These are phyloP conservation scores for Zymoseptoria ardabiliae DNA, from an alignment of 2,329 filamentous ascomycete genomes.

Conservation along the genomic window DNA sequence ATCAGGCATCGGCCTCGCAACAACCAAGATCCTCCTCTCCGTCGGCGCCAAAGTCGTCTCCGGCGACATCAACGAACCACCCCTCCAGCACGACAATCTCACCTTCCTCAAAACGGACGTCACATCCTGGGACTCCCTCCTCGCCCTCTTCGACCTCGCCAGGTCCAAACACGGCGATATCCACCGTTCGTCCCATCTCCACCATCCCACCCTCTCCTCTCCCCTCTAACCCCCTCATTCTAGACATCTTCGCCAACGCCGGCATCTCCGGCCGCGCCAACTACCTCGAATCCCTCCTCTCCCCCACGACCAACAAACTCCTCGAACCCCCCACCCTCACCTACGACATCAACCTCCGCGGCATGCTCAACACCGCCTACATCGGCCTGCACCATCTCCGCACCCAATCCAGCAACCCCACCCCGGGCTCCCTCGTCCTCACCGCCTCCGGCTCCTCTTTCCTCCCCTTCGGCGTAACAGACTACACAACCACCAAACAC, in stretches of 20 bases:
- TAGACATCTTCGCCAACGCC: slow-evolving; percentile 47
- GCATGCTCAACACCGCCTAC: slow-evolving; percentile 35
- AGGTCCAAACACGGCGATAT: slow-evolving; percentile 37
- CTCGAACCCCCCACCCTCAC: slow-evolving; percentile 30
- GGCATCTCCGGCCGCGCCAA: slow-evolving; percentile 44
- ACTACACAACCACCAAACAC: slow-evolving; percentile 52
- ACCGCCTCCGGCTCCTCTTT: slow-evolving; percentile 46
- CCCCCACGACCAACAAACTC: slow-evolving; percentile 29
- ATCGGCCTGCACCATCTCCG: slow-evolving; percentile 42
- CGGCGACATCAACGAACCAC: slow-evolving; percentile 45
- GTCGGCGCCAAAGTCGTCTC: slow-evolving; percentile 50
- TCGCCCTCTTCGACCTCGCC: slow-evolving; percentile 45
- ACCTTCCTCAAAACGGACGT: slow-evolving; percentile 44
- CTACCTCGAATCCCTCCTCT: slow-evolving; percentile 22
- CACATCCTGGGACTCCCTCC: slow-evolving; percentile 44
- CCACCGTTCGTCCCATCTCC: slow-evolving; percentile 28
- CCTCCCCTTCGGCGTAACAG: slow-evolving; percentile 44
- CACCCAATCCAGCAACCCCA: slow-evolving; percentile 29
- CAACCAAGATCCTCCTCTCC: slow-evolving; percentile 45
- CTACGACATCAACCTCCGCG: slow-evolving; percentile 38
- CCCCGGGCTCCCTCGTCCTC: slow-evolving; percentile 45
- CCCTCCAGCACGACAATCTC: slow-evolving; percentile 24
- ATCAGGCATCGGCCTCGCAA: slow-evolving; percentile 55
- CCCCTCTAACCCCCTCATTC: not conserved
- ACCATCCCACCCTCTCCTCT: not conserved